A percentile compares a stretch with the other conserved stretches of the same genome.
These are phyloP conservation scores for Polyporus arcularius DNA, from an alignment of 768 basidiomycete species.

Conservation along the genomic window DNA sequence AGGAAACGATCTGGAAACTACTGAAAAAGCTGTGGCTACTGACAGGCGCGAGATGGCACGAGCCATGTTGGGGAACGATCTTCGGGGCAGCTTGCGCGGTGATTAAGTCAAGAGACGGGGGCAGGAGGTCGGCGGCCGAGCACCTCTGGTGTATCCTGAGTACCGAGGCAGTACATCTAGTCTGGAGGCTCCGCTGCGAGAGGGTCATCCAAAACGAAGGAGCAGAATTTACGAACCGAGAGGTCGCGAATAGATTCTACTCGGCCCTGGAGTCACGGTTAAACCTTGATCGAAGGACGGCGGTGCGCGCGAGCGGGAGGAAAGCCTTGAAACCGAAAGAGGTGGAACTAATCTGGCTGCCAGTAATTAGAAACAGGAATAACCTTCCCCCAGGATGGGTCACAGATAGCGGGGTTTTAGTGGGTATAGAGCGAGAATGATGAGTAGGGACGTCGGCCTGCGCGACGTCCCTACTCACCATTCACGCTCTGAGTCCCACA, in stretches of 20 bases:
- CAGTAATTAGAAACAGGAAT: no score
- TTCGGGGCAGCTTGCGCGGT: not conserved
- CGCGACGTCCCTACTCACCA: no score
- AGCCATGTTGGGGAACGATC: not conserved
- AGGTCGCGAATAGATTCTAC: not conserved
- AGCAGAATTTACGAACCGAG: not conserved
- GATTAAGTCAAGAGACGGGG: not conserved
- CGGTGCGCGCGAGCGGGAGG: no score
- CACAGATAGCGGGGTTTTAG: no score
- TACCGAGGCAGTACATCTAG: not conserved
- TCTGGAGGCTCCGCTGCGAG: slow-evolving; percentile 1
- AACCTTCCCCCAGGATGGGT: no score
- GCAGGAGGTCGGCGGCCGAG: not conserved
- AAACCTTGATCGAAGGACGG: no score
- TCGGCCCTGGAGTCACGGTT: not conserved
- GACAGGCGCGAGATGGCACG: not conserved
- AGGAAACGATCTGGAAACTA: not conserved
- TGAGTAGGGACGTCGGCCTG: no score
- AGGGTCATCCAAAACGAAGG: not conserved
- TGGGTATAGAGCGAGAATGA: no score
- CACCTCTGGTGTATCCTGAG: not conserved
- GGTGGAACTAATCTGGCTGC: no score
- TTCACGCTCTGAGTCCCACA: no score
- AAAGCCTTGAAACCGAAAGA: no score
- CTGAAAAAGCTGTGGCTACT: not conserved